phyloP scores from a whole-genome alignment of 1,139 yeast genomes.

The Candida sojae region DNA sequence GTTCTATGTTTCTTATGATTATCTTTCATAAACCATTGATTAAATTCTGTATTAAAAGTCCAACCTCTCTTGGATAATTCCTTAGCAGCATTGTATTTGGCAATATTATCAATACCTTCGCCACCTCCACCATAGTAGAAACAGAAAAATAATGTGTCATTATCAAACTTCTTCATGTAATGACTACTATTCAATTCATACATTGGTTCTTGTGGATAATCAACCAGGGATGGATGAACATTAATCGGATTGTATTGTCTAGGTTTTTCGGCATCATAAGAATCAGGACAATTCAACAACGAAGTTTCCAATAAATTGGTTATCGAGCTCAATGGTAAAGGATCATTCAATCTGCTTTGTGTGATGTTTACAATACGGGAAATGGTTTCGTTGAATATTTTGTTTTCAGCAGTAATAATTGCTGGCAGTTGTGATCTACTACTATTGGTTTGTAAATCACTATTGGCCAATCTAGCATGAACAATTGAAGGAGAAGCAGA shows the following conservation, averaged over 20 bases:
- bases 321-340: slow-evolving; percentile 60
- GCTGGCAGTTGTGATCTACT: slow-evolving; percentile 19
- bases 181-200: slow-evolving; percentile 52
- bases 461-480: slow-evolving; percentile 8
- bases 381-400: slow-evolving; percentile 32
- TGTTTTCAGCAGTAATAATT: slow-evolving; percentile 15
- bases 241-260: slow-evolving; percentile 74
- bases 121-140: slow-evolving; percentile 66
- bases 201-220: slow-evolving; percentile 90
- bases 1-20: slow-evolving; percentile 47
- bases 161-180: slow-evolving; percentile 72
- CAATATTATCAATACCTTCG: slow-evolving; percentile 38
- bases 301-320: slow-evolving; percentile 70
- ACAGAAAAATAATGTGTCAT: slow-evolving; percentile 88
- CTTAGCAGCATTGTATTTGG: slow-evolving; percentile 75
- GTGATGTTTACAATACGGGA: slow-evolving; percentile 32
- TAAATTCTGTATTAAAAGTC: slow-evolving; percentile 75
- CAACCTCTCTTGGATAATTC: slow-evolving; percentile 85
- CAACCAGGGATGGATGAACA: slow-evolving; percentile 88
- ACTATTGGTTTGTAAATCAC: slow-evolving; percentile 2
- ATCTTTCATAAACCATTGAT: slow-evolving; percentile 80
- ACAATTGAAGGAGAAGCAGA: slow-evolving; percentile 21
- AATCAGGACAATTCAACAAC: slow-evolving; percentile 87
- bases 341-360: slow-evolving; percentile 41
- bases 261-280: slow-evolving; percentile 87